Base-by-base conservation (phyloP, 441 rosid genomes). In the Erodium texanum region DNA sequence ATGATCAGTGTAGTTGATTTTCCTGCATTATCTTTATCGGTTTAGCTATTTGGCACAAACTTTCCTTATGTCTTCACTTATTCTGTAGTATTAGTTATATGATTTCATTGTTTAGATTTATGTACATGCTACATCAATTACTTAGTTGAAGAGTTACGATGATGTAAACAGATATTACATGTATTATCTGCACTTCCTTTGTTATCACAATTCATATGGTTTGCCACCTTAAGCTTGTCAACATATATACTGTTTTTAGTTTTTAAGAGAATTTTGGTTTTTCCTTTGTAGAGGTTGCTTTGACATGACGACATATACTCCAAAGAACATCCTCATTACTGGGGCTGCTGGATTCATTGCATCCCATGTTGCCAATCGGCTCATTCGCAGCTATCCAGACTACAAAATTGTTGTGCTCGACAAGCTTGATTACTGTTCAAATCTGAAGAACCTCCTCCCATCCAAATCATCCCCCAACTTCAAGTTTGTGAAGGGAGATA, bases 301-400 rank as follows among this genome's bases (percentile, higher is more conserved):
- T 14, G 61, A 19, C 65, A 89, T 91, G 97, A 82, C 96, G 65
- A 66, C 84, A 0, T 76, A 92, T 74, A 81, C 84, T 36, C 97
- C 97, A 0, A 92, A 86, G 86, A 92, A 92, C 77, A 92, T 92
- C 81, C 94, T 92, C 68, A 86, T 92, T n/a, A 92, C 97, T 32
- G 97, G 97, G 68, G 97, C 97, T 24, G 94, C 97, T 54, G 97
- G 97, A 48, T 92, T 92, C 79, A 92, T 92, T 14, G 96, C 97
- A 8, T 84, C 87, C 68, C 87, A 84, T 82, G 87, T 84, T 27
- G 80, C 83, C 62, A 89, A 87, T 76, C 79, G 94, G 63, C 85
- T 92, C 15, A 80, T 89, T 52, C 87, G 94, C 10, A 92, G 77
- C 81, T 85, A 92, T 71, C 94, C 96, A 0, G 89, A 85, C 5